Base-by-base conservation (phyloP, 192 early-diverging fungal genomes). In the Geranomyces variabilis region DNA sequence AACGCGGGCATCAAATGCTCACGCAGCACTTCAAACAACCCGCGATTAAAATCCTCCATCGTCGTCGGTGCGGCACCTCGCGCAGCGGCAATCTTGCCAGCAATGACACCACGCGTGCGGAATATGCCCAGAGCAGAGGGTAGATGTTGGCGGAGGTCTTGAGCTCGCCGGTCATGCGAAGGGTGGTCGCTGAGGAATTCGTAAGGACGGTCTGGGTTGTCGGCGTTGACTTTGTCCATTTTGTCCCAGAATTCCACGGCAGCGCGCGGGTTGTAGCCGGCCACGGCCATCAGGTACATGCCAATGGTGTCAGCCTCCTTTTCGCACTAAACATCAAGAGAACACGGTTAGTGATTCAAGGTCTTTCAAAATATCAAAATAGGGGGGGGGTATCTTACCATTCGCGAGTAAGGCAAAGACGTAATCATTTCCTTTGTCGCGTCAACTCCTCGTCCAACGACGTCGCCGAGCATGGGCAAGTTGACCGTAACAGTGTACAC, bases 221-320 rank as follows among this genome's bases (percentile, higher is more conserved):
- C 17, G 66, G 36, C 28, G 24, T 13, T 46, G 13, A 14, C 24
- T 24, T 47, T 19, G 36, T 33, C 59, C 33, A 77, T 55, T 15
- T 75, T 19, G 0, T 41, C 58, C 75, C 79, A 77, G 47, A 77
- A 71, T 24, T 67, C 44, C 43, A 74, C 63, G 26, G 77, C 77
- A 0, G 66, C 75, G 26, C 51, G 36, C 7, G 81, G 81, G 63
- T 82, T 77, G 69, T 68, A 82, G 0, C 81, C 79, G 4, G 75
- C 81, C 19, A 80, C 67, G 46, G 62, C 49, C 81, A 83, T 83
- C 24, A 83, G 46, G 59, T 73, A 83, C 33, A 83, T n/a, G 10
- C 81, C 81, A 58, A 83, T 71, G 30, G 66, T 51, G 61, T 83
- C 81, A 1, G 81, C 81, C 57, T 83, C 81, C n/a, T 56, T 72